Evolutionary conservation across 192 early-diverging fungal genomes (phyloP), one percentile per base, ranked within the genome.

Genomic region (Entomortierella beljakovae): DNA sequence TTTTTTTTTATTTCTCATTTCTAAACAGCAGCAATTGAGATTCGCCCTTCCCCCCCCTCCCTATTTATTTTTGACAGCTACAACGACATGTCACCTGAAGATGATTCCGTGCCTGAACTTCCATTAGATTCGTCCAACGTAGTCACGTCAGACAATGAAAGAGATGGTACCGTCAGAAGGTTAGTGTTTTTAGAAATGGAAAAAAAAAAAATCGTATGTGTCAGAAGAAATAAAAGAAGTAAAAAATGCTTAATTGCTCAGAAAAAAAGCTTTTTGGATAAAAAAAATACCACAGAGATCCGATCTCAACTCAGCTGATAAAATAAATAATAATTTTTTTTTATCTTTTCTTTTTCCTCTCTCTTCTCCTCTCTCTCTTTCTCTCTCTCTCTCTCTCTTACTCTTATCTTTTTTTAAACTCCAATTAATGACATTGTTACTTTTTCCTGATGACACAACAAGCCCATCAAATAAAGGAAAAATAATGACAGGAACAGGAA

Each of bases 31-130:
- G 5, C 32, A 57, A 32, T n/a, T n/a, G n/a, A n/a, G n/a, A n/a
- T n/a, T n/a, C n/a, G 11, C 50, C 50, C 8, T 8, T 43, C n/a
- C 9, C 50, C 50, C 50, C 11, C 7, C 50, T 52, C n/a, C 22
- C 50, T n/a, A n/a, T n/a, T n/a, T n/a, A n/a, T n/a, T n/a, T n/a
- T n/a, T n/a, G n/a, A n/a, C n/a, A n/a, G n/a, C n/a, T n/a, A n/a
- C n/a, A n/a, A n/a, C n/a, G n/a, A 20, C 55, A 57, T 57, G 55
- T 18, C 33, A 35, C 23, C 55, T 6, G 55, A 57, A 35, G 55
- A 29, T 32, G 55, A 57, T 9, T n/a, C 55, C 33, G 31, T 57
- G 35, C 55, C 55, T 20, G 55, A 57, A 3, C 8, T 35, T 35
- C 55, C 51, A 1, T 8, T 53, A 31, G 5, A 11, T 46, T 46